Conservation (phyloP, 1,284 basidiomycete species). For the Filobasidium uniguttulatum region DNA sequence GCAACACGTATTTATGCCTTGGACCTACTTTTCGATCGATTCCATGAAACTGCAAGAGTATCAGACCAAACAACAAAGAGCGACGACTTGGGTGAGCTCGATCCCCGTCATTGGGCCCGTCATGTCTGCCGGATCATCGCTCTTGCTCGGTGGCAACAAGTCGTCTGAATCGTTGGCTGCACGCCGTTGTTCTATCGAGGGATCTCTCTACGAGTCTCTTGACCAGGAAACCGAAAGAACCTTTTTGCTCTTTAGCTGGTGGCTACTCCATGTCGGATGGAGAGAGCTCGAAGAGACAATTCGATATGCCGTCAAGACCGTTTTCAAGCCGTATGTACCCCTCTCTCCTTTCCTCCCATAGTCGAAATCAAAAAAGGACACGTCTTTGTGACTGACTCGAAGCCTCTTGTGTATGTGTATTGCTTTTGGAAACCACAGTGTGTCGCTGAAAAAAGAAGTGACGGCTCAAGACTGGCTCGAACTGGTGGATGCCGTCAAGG, state of each 20-base stretch:
- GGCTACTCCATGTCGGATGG: conserved; percentile 36
- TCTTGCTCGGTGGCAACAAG: not conserved
- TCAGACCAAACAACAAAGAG: not conserved
- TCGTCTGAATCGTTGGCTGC: not conserved
- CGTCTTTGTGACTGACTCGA: not conserved
- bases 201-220: conserved; percentile 5
- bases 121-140: not conserved
- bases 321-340: conserved; percentile 26
- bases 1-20: too few relatives aligned
- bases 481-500: conserved; percentile 27
- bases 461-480: conserved; percentile 26
- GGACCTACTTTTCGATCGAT: conserved; percentile 13
- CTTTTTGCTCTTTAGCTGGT: conserved; percentile 36
- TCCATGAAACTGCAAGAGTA: conserved; percentile 12
- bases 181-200: not conserved
- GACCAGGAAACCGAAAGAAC: conserved; percentile 27
- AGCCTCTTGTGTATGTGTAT: too few relatives aligned
- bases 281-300: conserved; percentile 24
- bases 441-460: conserved; percentile 32
- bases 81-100: not conserved
- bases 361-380: not conserved
- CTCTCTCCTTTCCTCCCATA: not conserved
- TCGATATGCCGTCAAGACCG: conserved; percentile 24
- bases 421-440: conserved; percentile 14
- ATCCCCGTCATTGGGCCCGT: conserved; percentile 3